Evolutionary conservation across 2,329 filamentous ascomycete genomes (phyloP).

Genomic region (Alternaria sp.): DNA sequence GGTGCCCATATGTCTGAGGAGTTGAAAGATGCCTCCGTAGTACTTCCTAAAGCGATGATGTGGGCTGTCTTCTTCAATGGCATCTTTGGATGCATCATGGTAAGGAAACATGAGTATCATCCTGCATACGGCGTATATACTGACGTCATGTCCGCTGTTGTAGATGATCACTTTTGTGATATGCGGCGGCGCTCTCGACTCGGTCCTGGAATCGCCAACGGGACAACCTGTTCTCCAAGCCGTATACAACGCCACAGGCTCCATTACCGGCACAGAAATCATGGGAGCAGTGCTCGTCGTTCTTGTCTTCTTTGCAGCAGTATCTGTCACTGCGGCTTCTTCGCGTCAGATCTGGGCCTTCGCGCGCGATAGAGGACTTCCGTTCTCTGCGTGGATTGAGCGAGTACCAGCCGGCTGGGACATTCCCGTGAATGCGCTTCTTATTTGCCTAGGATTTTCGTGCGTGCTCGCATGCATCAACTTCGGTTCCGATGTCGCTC

Average conservation of each 20-base stretch:
- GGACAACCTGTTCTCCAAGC: slow-evolving; percentile 35
- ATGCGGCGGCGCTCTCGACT: slow-evolving; percentile 47
- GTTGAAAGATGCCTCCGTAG: slow-evolving; percentile 39
- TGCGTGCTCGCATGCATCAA: slow-evolving; percentile 54
- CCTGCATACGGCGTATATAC: neutral
- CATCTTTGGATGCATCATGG: slow-evolving; percentile 48
- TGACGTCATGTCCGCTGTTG: neutral
- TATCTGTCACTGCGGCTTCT: slow-evolving; percentile 38
- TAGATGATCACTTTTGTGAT: slow-evolving; percentile 38
- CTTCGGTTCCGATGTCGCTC: slow-evolving; percentile 52
- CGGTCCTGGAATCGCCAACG: slow-evolving; percentile 23
- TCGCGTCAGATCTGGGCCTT: slow-evolving; percentile 41
- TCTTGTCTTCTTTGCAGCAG: slow-evolving; percentile 47
- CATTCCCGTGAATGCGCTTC: slow-evolving; percentile 38
- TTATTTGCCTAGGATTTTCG: slow-evolving; percentile 46
- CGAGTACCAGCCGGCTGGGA: slow-evolving; percentile 39
- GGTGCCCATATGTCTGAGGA: slow-evolving; percentile 51
- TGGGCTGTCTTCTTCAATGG: slow-evolving; percentile 50
- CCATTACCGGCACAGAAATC: slow-evolving; percentile 27
- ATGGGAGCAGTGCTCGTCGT: slow-evolving; percentile 39
- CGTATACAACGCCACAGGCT: slow-evolving; percentile 38
- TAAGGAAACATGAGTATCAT: neutral
- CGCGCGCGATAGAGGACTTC: slow-evolving; percentile 30
- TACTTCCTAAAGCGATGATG: slow-evolving; percentile 51
- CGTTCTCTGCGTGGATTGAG: slow-evolving; percentile 36